Base-by-base conservation (phyloP, 768 basidiomycete genomes). In the Lactarius tabidus region DNA sequence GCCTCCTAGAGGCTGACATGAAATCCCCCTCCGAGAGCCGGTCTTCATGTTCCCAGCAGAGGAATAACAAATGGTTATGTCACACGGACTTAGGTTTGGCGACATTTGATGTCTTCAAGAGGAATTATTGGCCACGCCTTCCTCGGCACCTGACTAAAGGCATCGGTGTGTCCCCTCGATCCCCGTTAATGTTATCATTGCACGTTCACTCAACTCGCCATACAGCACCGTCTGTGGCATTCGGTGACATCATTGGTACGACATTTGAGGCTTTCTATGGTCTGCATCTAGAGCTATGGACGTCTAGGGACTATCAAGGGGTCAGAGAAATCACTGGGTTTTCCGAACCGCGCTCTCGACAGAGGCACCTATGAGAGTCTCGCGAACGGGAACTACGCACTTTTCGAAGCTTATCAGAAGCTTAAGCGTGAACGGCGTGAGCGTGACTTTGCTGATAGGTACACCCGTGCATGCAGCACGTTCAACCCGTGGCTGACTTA, bases 401-500 rank as follows among this genome's bases (percentile, higher is more conserved):
- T 89, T 1, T 91, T 89, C 57, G 72, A 79, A 54, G 69, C 70
- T 0, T 91, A 90, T 69, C 71, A 74, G 20, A 81, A 75, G 62
- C 74, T 74, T 31, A 88, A 86, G 72, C 72, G 70, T 7, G 65
- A 73, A 33, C 70, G 72, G 20, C 70, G 77, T 14, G 81, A 85
- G 59, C 77, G 75, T 15, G 89, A 91, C 71, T 73, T 78, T 6
- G 85, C 89, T 1, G 88, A 90, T 61, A 80, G 87, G 83, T 85
- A 59, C 36, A 69, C 62, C 15, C 15, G 2, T 17, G 15, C n/a
- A 20, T 36, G 6, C 28, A 12, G 14, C 2, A 31, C 36, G 28
- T 12, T 38, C 23, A 6, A 38, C 14, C 35, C 20, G 8, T 36
- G 20, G 17, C 14, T 56, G 18, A 69, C 18, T 20, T 15, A 52